phyloP scores from a whole-genome alignment of 2,329 filamentous ascomycete species.

The Chaetomiaceae sp. region DNA sequence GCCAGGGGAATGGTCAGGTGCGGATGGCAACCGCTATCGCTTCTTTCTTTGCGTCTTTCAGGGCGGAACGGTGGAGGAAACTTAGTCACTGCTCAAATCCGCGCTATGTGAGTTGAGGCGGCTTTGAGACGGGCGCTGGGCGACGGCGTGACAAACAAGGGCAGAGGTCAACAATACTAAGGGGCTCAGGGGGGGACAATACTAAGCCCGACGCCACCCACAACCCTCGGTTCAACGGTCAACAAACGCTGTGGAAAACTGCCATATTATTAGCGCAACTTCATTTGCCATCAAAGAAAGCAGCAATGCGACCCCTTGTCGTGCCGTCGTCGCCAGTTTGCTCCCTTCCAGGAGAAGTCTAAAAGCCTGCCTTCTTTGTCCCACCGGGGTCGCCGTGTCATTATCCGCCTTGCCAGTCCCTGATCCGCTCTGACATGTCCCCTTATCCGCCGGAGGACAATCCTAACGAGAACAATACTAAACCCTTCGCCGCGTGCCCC shows the following conservation, averaged over 20 bases:
- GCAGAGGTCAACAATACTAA: conserved; percentile 22
- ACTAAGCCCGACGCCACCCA: conserved; percentile 26
- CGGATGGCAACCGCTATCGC: background rate
- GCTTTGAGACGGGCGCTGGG: background rate
- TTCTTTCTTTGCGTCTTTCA: background rate
- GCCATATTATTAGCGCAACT: background rate
- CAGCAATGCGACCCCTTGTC: background rate
- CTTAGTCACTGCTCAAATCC: background rate
- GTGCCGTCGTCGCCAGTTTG: background rate
- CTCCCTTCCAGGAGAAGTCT: background rate
- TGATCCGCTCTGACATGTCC: too few relatives aligned
- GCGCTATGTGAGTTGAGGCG: background rate
- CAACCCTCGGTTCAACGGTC: background rate
- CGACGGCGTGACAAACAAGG: conserved; percentile 11
- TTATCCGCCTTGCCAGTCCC: too few relatives aligned
- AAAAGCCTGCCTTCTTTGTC: background rate
- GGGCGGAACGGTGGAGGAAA: background rate
- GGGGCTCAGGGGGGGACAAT: conserved; percentile 24
- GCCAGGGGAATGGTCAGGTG: background rate
- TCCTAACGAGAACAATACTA: conserved; percentile 18
- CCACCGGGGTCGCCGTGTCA: background rate
- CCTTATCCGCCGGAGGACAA: conserved; percentile 10
- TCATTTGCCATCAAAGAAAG: background rate
- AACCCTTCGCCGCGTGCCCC: background rate
- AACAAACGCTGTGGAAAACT: background rate